phyloP scores from a whole-genome alignment of 2,329 filamentous ascomycete species.

The Pleoardoris graminearum region DNA sequence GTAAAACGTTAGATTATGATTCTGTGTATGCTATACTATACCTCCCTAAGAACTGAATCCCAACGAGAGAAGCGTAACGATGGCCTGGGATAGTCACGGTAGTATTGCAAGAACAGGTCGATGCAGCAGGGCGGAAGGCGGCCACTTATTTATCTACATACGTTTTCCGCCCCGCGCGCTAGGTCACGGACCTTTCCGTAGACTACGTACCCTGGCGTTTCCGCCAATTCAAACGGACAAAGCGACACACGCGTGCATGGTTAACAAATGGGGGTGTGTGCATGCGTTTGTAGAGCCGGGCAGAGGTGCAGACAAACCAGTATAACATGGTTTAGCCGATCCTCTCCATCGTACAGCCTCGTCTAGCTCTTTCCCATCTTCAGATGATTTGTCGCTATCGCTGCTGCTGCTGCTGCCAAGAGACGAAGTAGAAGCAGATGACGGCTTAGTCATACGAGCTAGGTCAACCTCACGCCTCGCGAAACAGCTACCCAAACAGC shows the following conservation, averaged over 20 bases:
- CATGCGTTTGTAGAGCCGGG: background rate
- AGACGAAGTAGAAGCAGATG: background rate
- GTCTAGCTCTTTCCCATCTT: too few relatives aligned
- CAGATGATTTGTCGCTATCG: too few relatives aligned
- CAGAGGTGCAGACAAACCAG: background rate
- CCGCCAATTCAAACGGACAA: background rate
- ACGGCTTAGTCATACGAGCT: slow-evolving; percentile 9
- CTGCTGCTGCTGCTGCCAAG: background rate
- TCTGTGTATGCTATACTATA: background rate
- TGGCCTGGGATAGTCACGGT: too few relatives aligned
- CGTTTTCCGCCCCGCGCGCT: too few relatives aligned
- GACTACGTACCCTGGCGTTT: too few relatives aligned
- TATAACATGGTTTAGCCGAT: too few relatives aligned
- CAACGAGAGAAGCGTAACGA: background rate
- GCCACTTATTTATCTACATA: too few relatives aligned
- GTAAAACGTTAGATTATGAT: background rate
- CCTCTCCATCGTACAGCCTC: too few relatives aligned
- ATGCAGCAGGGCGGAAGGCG: too few relatives aligned
- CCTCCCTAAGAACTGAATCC: background rate
- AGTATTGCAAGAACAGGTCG: too few relatives aligned
- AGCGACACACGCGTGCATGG: background rate
- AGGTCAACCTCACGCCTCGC: slow-evolving; percentile 24
- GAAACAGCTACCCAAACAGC: slow-evolving; percentile 15
- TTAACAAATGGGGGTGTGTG: background rate
- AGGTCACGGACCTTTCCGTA: too few relatives aligned